Evolutionary conservation across 495 filamentous ascomycete species (phyloP).

Genomic region (Aspergillus sclerotioniger): DNA sequence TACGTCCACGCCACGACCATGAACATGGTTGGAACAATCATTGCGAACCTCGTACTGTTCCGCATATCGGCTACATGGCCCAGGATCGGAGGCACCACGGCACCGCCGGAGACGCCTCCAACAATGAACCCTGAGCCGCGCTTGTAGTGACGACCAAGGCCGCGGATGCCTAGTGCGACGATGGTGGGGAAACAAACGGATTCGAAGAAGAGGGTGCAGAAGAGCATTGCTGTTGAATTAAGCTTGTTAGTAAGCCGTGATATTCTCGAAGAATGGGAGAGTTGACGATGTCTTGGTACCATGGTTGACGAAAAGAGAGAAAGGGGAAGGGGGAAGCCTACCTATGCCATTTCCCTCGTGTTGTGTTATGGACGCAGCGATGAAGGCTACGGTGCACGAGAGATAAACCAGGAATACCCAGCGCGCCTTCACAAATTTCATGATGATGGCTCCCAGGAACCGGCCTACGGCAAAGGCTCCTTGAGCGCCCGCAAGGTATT

Average conservation of each 20-base stretch:
- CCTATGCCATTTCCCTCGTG: conserved; percentile 45
- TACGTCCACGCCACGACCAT: conserved; percentile 59
- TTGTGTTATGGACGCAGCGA: conserved; percentile 35
- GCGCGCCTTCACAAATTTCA: conserved; percentile 52
- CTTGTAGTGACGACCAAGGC: conserved; percentile 59
- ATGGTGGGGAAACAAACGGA: conserved; percentile 63
- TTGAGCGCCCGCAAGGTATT: conserved; percentile 54
- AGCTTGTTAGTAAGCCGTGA: not conserved
- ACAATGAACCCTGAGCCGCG: conserved; percentile 57
- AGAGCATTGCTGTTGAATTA: conserved; percentile 41
- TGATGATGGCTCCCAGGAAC: conserved; percentile 49
- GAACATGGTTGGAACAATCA: conserved; percentile 56
- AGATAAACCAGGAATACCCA: conserved; percentile 49
- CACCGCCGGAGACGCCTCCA: conserved; percentile 56
- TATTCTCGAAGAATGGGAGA: no score
- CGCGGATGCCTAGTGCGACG: conserved; percentile 59
- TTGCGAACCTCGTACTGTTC: conserved; percentile 48
- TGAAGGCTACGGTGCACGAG: conserved; percentile 39
- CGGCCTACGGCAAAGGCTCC: conserved; percentile 56
- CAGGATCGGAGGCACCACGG: conserved; percentile 50
- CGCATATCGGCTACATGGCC: conserved; percentile 49
- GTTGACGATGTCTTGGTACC: no score
- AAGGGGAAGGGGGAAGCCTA: conserved; percentile 5
- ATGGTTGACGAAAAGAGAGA: not conserved
- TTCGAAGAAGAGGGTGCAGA: conserved; percentile 59